Conservation (phyloP, 305 asterid genomes). For the Ilex paraguariensis region DNA sequence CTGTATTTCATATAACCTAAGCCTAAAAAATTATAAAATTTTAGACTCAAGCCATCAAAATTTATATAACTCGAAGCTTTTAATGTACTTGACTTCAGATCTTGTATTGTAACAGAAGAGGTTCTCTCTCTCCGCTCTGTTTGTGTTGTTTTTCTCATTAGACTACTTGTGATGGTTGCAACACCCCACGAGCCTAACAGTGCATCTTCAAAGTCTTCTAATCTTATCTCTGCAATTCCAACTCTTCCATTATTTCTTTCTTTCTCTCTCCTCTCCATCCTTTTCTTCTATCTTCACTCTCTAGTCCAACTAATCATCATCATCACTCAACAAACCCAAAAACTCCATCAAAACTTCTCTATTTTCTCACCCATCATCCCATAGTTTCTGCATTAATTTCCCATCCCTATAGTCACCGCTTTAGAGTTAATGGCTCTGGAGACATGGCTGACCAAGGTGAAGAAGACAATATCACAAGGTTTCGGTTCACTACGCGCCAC, state of each 20-base stretch:
- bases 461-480: slow-evolving; percentile 46
- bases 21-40: too few relatives aligned
- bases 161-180: slow-evolving; percentile 27
- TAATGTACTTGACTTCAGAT: too few relatives aligned
- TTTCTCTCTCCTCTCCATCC: slow-evolving; percentile 7
- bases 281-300: background rate
- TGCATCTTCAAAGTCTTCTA: slow-evolving; percentile 23
- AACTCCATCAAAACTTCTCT: slow-evolving; percentile 3
- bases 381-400: background rate
- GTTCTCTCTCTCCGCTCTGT: background rate
- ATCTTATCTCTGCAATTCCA: slow-evolving; percentile 38
- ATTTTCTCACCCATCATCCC: background rate
- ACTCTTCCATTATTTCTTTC: slow-evolving; percentile 37
- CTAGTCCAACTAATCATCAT: slow-evolving; percentile 1
- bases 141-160: slow-evolving; percentile 10
- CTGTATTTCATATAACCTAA: too few relatives aligned
- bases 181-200: slow-evolving; percentile 54
- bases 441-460: slow-evolving; percentile 80
- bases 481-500: slow-evolving; percentile 39
- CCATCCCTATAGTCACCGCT: background rate
- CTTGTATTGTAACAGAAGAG: too few relatives aligned
- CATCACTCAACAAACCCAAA: background rate
- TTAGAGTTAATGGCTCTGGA: slow-evolving; percentile 50
- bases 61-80: too few relatives aligned
- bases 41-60: too few relatives aligned